Percentiles rank a stretch among this genome's conserved stretches.
These are phyloP conservation scores for Erythrophleum ivorense DNA, from an alignment of 331 rosid genomes.

Conservation along the genomic window DNA sequence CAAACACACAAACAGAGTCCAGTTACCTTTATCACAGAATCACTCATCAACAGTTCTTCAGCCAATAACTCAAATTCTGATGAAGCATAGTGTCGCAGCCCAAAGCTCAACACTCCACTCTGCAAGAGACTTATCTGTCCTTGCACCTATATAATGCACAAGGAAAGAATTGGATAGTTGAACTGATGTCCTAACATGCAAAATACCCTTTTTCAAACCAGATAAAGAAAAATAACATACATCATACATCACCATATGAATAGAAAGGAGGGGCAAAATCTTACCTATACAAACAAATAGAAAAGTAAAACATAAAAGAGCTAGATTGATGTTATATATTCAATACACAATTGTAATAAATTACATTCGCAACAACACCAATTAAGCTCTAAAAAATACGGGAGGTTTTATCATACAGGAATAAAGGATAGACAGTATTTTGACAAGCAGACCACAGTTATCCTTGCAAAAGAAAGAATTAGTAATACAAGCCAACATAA, in stretches of 20 bases:
- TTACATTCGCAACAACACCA: background rate
- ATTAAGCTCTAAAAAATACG: background rate
- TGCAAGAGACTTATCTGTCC: slow-evolving; percentile 86
- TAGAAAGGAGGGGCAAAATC: background rate
- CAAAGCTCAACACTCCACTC: slow-evolving; percentile 88
- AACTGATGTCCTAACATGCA: slow-evolving; percentile 17
- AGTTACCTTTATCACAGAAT: slow-evolving; percentile 86
- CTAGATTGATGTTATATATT: background rate
- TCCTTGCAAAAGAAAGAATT: background rate
- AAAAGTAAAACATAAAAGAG: slow-evolving; percentile 4
- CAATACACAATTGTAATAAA: background rate
- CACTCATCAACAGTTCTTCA: slow-evolving; percentile 97
- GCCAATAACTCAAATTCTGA: slow-evolving; percentile 97
- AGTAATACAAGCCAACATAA: slow-evolving; percentile 11
- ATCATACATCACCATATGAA: slow-evolving; percentile 25
- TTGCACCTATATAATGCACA: slow-evolving; percentile 71
- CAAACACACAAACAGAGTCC: slow-evolving; percentile 21
- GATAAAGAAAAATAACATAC: slow-evolving; percentile 14
- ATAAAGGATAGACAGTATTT: background rate
- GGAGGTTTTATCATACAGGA: background rate
- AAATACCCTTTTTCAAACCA: background rate
- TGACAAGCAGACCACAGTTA: background rate
- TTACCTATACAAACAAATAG: background rate
- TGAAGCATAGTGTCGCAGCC: slow-evolving; percentile 85
- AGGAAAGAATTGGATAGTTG: slow-evolving; percentile 24